A percentile compares a stretch with the other conserved stretches of the same genome.
These are phyloP conservation scores for Leccinum subtestaceum DNA, from an alignment of 768 basidiomycete species.

Conservation along the genomic window DNA sequence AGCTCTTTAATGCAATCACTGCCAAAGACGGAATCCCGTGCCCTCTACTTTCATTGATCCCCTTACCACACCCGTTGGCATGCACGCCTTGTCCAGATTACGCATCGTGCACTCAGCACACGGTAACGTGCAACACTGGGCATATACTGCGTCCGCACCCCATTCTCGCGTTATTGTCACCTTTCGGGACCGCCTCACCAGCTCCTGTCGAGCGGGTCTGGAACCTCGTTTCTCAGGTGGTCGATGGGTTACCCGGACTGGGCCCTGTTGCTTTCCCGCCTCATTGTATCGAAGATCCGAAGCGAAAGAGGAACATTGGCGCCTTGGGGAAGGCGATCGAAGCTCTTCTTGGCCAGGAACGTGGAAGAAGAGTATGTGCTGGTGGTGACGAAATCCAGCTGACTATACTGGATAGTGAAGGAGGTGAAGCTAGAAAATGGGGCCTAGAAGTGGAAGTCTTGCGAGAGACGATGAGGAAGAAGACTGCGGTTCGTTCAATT, in stretches of 20 bases:
- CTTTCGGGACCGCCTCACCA: constrained; percentile 38
- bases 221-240: constrained; percentile 43
- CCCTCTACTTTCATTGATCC: constrained; percentile 52
- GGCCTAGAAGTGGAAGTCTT: constrained; percentile 62
- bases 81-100: constrained; percentile 77
- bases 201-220: constrained; percentile 41
- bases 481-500: constrained; percentile 46
- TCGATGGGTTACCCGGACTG: constrained; percentile 72
- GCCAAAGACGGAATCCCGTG: constrained; percentile 41
- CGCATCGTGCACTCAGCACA: constrained; percentile 55
- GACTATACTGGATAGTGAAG: constrained; percentile 43
- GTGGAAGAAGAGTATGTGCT: constrained; percentile 63
- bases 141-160: constrained; percentile 65
- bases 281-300: constrained; percentile 74
- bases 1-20: constrained; percentile 25
- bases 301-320: constrained; percentile 69
- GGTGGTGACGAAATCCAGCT: constrained; percentile 38
- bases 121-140: constrained; percentile 64
- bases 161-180: constrained; percentile 44
- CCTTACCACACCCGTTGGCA: constrained; percentile 53
- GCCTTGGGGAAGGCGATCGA: constrained; percentile 73
- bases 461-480: constrained; percentile 54
- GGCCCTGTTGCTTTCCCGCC: constrained; percentile 79
- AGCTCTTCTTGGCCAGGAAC: constrained; percentile 55
- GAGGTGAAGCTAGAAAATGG: constrained; percentile 75